Evolutionary conservation across 805 yeast genomes (phyloP).

Genomic region (Suhomyces sp.): DNA sequence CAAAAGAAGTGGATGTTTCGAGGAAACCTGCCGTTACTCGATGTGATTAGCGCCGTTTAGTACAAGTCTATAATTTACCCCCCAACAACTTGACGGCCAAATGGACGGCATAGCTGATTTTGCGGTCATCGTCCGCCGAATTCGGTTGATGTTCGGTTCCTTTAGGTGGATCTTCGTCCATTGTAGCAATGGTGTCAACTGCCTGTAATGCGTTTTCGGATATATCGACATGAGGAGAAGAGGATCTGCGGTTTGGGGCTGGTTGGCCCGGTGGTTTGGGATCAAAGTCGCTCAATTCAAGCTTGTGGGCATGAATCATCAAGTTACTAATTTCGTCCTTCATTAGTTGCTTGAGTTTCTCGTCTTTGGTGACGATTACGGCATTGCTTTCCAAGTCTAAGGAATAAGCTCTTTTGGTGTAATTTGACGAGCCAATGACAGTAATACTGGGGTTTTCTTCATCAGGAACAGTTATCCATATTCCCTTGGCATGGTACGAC

Average conservation of each 20-base stretch:
- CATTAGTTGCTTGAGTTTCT: constrained; percentile 55
- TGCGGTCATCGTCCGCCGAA: constrained; percentile 55
- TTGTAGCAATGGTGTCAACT: constrained; percentile 4
- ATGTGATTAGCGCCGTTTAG: neutral
- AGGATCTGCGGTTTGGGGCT: neutral
- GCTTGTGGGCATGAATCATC: constrained; percentile 47
- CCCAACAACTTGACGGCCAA: constrained; percentile 65
- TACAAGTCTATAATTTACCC: constrained; percentile 41
- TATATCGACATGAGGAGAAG: constrained; percentile 1
- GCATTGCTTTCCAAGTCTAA: constrained; percentile 89
- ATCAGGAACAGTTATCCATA: constrained; percentile 71
- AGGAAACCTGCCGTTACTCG: neutral
- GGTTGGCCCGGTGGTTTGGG: constrained; percentile 19
- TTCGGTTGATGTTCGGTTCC: neutral
- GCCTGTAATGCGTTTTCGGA: constrained; percentile 1
- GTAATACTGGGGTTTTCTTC: constrained; percentile 66
- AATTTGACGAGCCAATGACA: constrained; percentile 88
- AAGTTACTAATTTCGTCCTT: constrained; percentile 61
- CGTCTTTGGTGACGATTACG: constrained; percentile 68
- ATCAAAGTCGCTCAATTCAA: constrained; percentile 59
- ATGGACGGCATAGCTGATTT: constrained; percentile 60
- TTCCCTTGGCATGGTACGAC: constrained; percentile 97
- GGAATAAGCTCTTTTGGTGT: constrained; percentile 84
- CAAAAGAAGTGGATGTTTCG: neutral
- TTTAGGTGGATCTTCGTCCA: constrained; percentile 5